A percentile compares a stretch with the other conserved stretches of the same genome.
phyloP scores from a whole-genome alignment of 768 basidiomycete genomes.

The Filobasidium wieringae region DNA sequence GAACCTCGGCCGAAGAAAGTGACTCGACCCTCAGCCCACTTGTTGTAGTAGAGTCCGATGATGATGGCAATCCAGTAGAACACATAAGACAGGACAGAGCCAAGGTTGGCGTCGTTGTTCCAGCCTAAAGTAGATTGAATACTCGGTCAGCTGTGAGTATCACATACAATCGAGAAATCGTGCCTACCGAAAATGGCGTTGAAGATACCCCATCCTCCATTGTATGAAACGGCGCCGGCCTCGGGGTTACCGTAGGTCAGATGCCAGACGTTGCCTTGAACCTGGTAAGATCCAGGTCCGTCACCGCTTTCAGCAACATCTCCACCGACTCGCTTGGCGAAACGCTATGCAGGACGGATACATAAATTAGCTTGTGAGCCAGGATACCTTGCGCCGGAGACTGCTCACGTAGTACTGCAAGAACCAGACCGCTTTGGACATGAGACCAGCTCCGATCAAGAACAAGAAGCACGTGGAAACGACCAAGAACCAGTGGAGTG shows the following conservation, averaged over 20 bases:
- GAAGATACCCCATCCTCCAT: constrained; percentile 47
- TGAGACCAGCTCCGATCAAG: constrained; percentile 87
- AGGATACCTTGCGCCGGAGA: constrained; percentile 28
- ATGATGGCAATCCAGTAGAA: constrained; percentile 87
- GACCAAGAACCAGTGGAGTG: constrained; percentile 75
- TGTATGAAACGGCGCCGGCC: constrained; percentile 13
- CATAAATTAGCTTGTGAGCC: not conserved
- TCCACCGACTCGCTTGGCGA: constrained; percentile 48
- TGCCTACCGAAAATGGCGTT: constrained; percentile 46
- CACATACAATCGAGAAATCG: constrained; percentile 26
- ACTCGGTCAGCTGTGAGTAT: not conserved
- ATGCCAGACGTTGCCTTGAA: constrained; percentile 66
- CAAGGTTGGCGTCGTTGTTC: constrained; percentile 72
- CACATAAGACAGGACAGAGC: constrained; percentile 71
- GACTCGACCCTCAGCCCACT: constrained; percentile 42
- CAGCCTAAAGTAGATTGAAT: constrained; percentile 45
- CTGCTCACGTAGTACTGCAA: constrained; percentile 51
- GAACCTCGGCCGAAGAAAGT: constrained; percentile 27
- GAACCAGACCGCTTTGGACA: constrained; percentile 60
- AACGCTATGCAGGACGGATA: constrained; percentile 14
- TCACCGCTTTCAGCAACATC: constrained; percentile 47
- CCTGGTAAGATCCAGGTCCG: constrained; percentile 75
- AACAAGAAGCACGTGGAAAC: constrained; percentile 83
- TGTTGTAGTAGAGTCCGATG: constrained; percentile 48
- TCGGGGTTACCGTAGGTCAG: constrained; percentile 34